Base-by-base conservation (phyloP, 805 yeast species). In the Kodamaea lidongshanica region DNA sequence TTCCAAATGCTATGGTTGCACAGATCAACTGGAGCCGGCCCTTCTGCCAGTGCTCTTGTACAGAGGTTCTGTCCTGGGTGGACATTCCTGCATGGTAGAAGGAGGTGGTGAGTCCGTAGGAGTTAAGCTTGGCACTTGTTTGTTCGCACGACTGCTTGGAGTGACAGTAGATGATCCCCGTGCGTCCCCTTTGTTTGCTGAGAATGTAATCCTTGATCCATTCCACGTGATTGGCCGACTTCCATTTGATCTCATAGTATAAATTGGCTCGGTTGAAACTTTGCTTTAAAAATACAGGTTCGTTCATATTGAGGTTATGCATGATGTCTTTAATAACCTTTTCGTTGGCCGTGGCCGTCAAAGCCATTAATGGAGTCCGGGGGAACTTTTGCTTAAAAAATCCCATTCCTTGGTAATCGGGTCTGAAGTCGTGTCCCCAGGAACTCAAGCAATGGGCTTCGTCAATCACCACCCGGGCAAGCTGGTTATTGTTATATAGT, bases 341-440 rank as follows among this genome's bases (percentile, higher is more conserved):
- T 32, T 82, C 86, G 52, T 86, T 92, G 1, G 98, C 98, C 0
- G 98, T 92, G 0, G 97, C 98, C 0, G 98, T 92, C 36, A 92
- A 65, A 0, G 97, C 98, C 86, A 92, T 87, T 38, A 92, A 65
- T 1, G 98, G 98, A 4, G 86, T 74, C 30, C 70, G 70, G 0
- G 95, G 94, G 49, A 72, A 92, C 28, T 74, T 70, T 12, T 60
- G 54, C 46, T 86, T 86, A 54, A 92, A 83, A 41, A 67, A 70
- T 19, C 76, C 74, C 48, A 92, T 65, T 7, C 79, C 81, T 45
- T 87, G 84, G 59, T 92, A 92, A 54, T 92, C 97, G 0, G 97
- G 96, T 30, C 98, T 68, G 54, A 92, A 92, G 56, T 92, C 98
- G 56, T 92, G 98, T 12, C 98, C 98, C 98, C 98, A 92, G 7